Evolutionary conservation across 768 basidiomycete genomes (phyloP).

Genomic region (Xanthoconium stramineum): DNA sequence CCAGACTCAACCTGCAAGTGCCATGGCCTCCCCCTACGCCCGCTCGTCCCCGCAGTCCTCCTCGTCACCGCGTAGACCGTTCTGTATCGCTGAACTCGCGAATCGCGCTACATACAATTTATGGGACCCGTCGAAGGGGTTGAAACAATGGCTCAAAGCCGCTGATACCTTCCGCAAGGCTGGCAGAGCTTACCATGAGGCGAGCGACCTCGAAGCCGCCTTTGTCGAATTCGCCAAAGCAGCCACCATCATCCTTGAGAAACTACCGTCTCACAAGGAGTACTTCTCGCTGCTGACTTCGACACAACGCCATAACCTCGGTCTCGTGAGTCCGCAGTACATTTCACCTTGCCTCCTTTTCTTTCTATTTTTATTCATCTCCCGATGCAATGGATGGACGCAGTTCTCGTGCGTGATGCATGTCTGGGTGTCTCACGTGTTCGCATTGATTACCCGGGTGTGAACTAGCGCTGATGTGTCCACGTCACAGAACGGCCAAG

Average conservation of each 20-base stretch:
- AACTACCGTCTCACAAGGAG: conserved; percentile 68
- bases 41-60: conserved; percentile 16
- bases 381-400: conserved; percentile 1
- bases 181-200: conserved; percentile 44
- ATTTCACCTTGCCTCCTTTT: not conserved
- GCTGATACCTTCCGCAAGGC: conserved; percentile 62
- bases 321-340: conserved; percentile 52
- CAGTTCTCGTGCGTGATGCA: not conserved
- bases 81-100: conserved; percentile 65
- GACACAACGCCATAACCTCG: conserved; percentile 64
- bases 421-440: not conserved
- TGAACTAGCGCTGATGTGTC: conserved; percentile 13
- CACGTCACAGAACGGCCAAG: conserved; percentile 62
- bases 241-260: conserved; percentile 76
- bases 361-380: not conserved
- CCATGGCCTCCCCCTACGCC: conserved; percentile 22
- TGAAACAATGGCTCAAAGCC: conserved; percentile 64
- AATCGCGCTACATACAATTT: conserved; percentile 52
- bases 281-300: conserved; percentile 53
- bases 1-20: conserved; percentile 7
- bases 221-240: conserved; percentile 72
- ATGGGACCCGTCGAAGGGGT: conserved; percentile 54
- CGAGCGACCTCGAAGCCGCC: conserved; percentile 63
- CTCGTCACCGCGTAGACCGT: conserved; percentile 39
- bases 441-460: not conserved